A percentile compares a stretch with the other conserved stretches of the same genome.
Conservation (phyloP, 352 stramenopile genomes). For the Sclerospora graminicola region DNA sequence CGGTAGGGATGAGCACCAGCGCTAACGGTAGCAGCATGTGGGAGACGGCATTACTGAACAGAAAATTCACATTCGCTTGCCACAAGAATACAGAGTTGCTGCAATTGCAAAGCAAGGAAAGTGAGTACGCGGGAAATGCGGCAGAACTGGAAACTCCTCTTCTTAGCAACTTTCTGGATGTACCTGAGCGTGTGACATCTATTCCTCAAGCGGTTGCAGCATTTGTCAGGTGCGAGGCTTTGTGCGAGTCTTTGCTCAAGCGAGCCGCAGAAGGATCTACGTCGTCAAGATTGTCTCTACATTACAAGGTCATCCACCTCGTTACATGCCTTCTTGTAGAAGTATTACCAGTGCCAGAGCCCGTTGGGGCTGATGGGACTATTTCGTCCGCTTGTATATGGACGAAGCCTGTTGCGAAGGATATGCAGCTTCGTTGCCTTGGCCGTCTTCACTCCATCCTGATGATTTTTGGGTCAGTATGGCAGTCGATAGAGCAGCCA, state of each 20-base stretch:
- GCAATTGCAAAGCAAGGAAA: constrained; percentile 40
- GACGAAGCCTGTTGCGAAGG: constrained; percentile 53
- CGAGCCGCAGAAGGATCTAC: constrained; percentile 80
- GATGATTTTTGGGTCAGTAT: constrained; percentile 76
- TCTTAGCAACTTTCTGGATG: constrained; percentile 76
- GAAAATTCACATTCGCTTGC: constrained; percentile 31
- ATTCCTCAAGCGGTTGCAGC: constrained; percentile 64
- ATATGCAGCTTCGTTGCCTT: constrained; percentile 76
- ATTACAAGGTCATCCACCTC: constrained; percentile 84
- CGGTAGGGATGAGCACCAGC: constrained; percentile 14
- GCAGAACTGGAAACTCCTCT: constrained; percentile 51
- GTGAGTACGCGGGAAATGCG: constrained; percentile 69
- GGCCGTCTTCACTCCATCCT: constrained; percentile 63
- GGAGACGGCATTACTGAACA: constrained; percentile 21
- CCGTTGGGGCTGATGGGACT: constrained; percentile 12
- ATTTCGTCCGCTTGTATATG: constrained; percentile 45
- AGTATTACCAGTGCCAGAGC: constrained; percentile 63
- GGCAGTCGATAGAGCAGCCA: constrained; percentile 84
- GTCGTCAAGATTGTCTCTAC: constrained; percentile 82
- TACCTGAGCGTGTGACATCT: constrained; percentile 69
- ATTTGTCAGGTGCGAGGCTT: constrained; percentile 63
- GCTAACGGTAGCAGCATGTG: constrained; percentile 8
- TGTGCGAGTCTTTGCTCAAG: constrained; percentile 74
- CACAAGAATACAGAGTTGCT: constrained; percentile 59
- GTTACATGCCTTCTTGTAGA: constrained; percentile 76